These are phyloP conservation scores for Kazachstania sp. DNA, from an alignment of 1,139 yeast genomes.

Conservation along the genomic window DNA sequence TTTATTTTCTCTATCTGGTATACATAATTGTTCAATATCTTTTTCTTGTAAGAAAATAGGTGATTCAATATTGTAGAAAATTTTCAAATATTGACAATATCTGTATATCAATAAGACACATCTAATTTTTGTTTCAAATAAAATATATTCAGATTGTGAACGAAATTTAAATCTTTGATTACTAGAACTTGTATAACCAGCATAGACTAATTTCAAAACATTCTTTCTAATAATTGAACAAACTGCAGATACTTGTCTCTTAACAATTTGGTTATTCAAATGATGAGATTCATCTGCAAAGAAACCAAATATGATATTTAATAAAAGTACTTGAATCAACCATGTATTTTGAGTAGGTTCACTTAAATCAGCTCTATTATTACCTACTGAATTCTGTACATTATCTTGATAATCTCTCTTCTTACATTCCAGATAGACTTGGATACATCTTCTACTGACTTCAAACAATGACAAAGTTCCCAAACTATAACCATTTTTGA, in stretches of 20 bases:
- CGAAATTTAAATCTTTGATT: constrained; percentile 13
- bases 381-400: background rate
- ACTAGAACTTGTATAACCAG: constrained; percentile 1
- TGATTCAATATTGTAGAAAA: constrained; percentile 37
- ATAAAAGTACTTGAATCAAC: constrained; percentile 63
- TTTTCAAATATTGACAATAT: constrained; percentile 37
- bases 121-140: constrained; percentile 48
- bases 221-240: constrained; percentile 55
- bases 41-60: constrained; percentile 19
- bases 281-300: constrained; percentile 57
- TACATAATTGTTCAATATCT: constrained; percentile 21
- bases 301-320: constrained; percentile 64
- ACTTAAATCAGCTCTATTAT: background rate
- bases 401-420: constrained; percentile 21
- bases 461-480: constrained; percentile 43
- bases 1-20: constrained; percentile 32
- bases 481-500: constrained; percentile 44
- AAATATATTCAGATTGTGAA: constrained; percentile 37
- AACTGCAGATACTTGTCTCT: constrained; percentile 66
- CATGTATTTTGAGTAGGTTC: constrained; percentile 37
- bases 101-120: constrained; percentile 41
- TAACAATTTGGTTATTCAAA: constrained; percentile 50
- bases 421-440: constrained; percentile 62
- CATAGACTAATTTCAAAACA: constrained; percentile 12
- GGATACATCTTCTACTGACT: constrained; percentile 67